Base-by-base conservation (phyloP, 2,329 filamentous ascomycete species). In the Corinectria fuckeliana region DNA sequence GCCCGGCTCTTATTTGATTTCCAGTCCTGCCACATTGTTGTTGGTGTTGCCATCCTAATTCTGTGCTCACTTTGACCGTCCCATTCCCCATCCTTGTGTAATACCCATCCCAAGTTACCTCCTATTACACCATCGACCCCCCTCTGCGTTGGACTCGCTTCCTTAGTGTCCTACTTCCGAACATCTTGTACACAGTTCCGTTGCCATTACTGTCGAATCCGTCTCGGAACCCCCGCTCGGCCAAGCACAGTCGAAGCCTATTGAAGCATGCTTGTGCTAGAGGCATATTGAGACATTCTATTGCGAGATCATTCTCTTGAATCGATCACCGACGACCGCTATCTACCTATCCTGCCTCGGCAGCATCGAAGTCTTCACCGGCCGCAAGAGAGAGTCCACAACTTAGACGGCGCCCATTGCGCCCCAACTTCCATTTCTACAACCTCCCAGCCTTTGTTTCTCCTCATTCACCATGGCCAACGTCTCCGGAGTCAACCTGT, bases 401-500 rank as follows among this genome's bases (percentile, higher is more conserved):
- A 49, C 38, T 45, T 47, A 26, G 50, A 42, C 32, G 59, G 55
- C 53, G 61, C 53, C 48, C 48, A 34, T 34, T 52, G 58, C 56
- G 60, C 52, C 54, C 26, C 13, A 21, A 32, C 25, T 11, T 23
- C 45, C 36, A 13, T 38, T 49, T 41, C 18, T 16, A 18, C 36
- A 50, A 49, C 20, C 26, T 36, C 36, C 30, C 50, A 26, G 38
- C 28, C 20, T 47, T 38, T 21, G 11, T 13, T 39, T 30, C n/a
- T n/a, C n/a, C n/a, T 42, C 30, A 50, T 60, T 58, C 63, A 67
- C 30, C 53, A 76, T 75, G 72, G 65, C 69, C 34, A 73, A 72
- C 62, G 47, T 69, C 30, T 68, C 68, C 34, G 87, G 85, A 63
- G 69, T 77, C 16, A 76, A 76, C 47, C 21, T 76, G 20, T 96